These are phyloP conservation scores for Paramecium pentaurelia DNA, from an alignment of 73 alveolate species.

Conservation along the genomic window DNA sequence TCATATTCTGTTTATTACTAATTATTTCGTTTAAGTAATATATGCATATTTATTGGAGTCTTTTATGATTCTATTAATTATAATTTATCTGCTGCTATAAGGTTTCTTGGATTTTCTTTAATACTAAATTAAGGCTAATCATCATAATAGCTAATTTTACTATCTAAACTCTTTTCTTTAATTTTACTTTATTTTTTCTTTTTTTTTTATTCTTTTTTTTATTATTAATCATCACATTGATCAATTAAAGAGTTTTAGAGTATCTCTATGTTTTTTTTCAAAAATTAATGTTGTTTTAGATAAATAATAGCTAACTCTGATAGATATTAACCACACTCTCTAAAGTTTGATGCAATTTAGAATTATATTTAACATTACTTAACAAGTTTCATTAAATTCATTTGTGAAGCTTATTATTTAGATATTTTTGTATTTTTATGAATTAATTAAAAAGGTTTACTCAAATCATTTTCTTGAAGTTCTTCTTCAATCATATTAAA, in stretches of 20 bases:
- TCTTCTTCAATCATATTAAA: background rate
- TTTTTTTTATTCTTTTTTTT: background rate
- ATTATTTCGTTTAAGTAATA: background rate
- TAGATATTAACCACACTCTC: background rate
- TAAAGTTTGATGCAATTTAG: background rate
- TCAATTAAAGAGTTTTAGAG: background rate
- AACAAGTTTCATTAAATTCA: background rate
- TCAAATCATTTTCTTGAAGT: background rate
- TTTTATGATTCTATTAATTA: background rate
- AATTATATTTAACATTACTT: background rate
- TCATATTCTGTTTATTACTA: background rate
- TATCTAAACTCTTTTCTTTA: background rate
- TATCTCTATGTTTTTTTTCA: background rate
- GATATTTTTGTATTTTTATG: background rate
- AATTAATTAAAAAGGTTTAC: background rate
- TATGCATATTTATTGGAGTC: background rate
- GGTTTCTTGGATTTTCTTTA: background rate
- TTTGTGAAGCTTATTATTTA: background rate
- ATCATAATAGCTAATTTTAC: background rate
- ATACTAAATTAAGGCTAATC: background rate
- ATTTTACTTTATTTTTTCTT: background rate
- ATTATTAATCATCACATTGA: background rate
- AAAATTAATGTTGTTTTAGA: background rate
- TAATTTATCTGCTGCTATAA: background rate
- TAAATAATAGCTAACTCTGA: background rate